Evolutionary conservation across 805 yeast species (phyloP), one percentile per base, ranked within the genome.

Genomic region (Candida berthetii): DNA sequence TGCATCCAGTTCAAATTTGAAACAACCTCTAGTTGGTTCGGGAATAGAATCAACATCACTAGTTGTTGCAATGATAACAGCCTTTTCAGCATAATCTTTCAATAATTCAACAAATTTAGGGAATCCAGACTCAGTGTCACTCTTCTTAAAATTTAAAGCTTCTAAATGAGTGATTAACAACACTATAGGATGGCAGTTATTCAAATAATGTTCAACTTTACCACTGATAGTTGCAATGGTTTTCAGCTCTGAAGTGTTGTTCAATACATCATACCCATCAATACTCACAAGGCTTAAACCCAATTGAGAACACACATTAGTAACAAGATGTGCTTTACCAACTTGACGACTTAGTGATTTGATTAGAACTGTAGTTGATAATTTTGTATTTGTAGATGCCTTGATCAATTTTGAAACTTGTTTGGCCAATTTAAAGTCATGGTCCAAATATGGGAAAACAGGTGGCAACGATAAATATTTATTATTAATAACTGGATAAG

Each of bases 161-260:
- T 91, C 97, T 17, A 91, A 60, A 57, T 91, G 96, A 43, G 75
- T 74, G 19, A 88, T 54, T 48, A 74, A 76, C 0, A 88, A 59
- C 1, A 90, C 66, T 2, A 78, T 46, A 7, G 68, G 62, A 0
- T 75, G 34, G 37, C 76, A 66, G 45, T 62, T 55, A 11, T 76
- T 66, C 45, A 76, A 58, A 32, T 76, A 65, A 17, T 80, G 70
- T 48, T 89, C 97, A 6, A 87, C 67, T 53, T 82, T 78, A 0
- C 96, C 98, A 39, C 77, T 66, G 11, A 91, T 66, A 1, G 76
- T 62, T 0, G 96, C 99, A 17, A 91, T 65, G 0, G 90, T 85
- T 54, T 89, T 89, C 25, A 80, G 64, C 41, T 84, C 91, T 13
- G 86, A 78, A 1, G 89, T 86, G 2, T 80, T 75, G 42, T 82